Evolutionary conservation across 345 rosid species (phyloP).

Genomic region (Aurinia saxatilis): DNA sequence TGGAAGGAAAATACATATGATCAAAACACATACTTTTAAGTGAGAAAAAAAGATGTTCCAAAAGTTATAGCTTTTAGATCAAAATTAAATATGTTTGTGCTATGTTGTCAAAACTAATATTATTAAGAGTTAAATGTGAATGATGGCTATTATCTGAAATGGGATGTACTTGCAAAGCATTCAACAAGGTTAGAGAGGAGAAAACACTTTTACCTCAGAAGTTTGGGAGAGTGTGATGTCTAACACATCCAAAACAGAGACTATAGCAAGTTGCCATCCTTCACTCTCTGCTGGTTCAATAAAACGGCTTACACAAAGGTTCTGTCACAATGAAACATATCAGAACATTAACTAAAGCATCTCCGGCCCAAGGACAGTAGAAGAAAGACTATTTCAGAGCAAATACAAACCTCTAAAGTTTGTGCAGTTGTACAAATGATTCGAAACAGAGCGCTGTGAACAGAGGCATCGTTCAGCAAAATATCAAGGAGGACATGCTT

Average conservation of each 20-base stretch:
- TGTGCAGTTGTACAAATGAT: conserved; percentile 64
- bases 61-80: neutral
- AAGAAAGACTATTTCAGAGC: conserved; percentile 1
- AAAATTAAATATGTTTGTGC: neutral
- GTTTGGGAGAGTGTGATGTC: conserved; percentile 47
- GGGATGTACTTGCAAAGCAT: neutral
- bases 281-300: conserved; percentile 66
- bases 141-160: neutral
- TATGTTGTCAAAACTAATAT: neutral
- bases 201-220: conserved; percentile 43
- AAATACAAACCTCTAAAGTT: conserved; percentile 68
- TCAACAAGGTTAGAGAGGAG: neutral
- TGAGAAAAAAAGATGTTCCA: neutral
- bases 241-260: conserved; percentile 66
- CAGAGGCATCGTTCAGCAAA: conserved; percentile 73
- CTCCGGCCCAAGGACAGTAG: neutral
- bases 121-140: neutral
- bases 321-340: conserved; percentile 38
- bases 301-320: conserved; percentile 55
- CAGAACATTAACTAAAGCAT: conserved; percentile 9
- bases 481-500: conserved; percentile 51
- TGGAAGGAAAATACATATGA: neutral
- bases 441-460: conserved; percentile 57
- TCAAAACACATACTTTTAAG: conserved; percentile 5
- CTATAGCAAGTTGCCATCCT: conserved; percentile 73